Percentiles rank a stretch among this genome's conserved stretches.
Evolutionary conservation across 1,139 yeast species (phyloP).

Genomic region (Geotrichum reessii): DNA sequence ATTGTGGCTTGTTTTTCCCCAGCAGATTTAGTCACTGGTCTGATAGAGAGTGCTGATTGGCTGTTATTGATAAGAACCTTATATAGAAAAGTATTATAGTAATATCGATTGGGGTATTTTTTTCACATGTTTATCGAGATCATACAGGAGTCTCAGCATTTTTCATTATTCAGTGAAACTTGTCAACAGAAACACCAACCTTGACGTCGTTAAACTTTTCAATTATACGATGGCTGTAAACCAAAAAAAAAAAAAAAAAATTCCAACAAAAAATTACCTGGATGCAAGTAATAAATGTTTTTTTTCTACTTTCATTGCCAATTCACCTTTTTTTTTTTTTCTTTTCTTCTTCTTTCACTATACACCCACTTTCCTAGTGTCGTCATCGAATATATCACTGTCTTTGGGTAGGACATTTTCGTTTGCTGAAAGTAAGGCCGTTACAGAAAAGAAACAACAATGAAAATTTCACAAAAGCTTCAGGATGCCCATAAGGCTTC

Average conservation of each 20-base stretch:
- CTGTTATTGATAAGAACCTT: background rate
- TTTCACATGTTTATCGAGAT: background rate
- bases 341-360: background rate
- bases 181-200: background rate
- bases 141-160: background rate
- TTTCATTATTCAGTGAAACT: background rate
- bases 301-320: background rate
- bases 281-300: background rate
- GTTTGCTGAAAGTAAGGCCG: background rate
- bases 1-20: background rate
- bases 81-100: background rate
- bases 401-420: background rate
- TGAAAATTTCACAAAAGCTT: constrained; percentile 41
- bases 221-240: background rate
- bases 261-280: background rate
- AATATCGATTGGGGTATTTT: background rate
- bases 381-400: background rate
- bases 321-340: background rate
- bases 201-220: background rate
- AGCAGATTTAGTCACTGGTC: background rate
- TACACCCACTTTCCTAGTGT: background rate
- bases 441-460: constrained; percentile 18
- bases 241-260: background rate
- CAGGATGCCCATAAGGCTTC: constrained; percentile 33
- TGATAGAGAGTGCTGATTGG: background rate